Evolutionary conservation across 2,329 filamentous ascomycete species (phyloP), one percentile per base, ranked within the genome.

Genomic region (Alternaria brassicicola): DNA sequence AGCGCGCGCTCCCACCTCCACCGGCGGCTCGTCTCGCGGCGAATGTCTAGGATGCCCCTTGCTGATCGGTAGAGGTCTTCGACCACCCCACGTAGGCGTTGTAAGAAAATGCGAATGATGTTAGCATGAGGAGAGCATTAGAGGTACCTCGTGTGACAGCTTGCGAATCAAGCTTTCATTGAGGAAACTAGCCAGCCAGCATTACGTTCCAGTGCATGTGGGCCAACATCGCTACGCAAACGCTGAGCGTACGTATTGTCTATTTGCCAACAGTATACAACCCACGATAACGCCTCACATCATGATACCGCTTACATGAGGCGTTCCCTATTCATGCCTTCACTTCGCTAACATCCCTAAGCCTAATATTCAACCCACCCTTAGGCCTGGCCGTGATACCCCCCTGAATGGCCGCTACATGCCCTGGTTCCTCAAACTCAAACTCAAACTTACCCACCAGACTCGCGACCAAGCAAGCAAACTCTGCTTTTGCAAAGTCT

Each of bases 401-500:
- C 0, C 86, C 84, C 75, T 87, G 88, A 61, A 96, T 86, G 45
- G 85, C 77, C 45, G 94, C 73, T 65, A 89, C 86, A 26, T 81
- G 69, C 6, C 57, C 52, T 33, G 57, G 81, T 78, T 91, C 86
- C 68, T 90, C 88, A 72, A 87, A 78, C 73, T 88, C 84, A 59
- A 87, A 84, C 71, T 88, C 84, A 76, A 96, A 96, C 35, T 86
- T 83, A 1, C 92, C 92, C 4, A 94, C 84, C 83, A 90, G 87
- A 8, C 86, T 84, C 21, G 92, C 93, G 45, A 97, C 73, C 62
- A 97, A 78, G 72, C 90, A 94, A 8, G 91, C 92, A 77, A 97
- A 91, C 81, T 97, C 94, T 0, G 89, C 87, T 73, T 87, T 89
- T 0, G 93, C 90, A 78, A 97, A 97, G 2, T 83, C 82, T 76